These are phyloP conservation scores for Phytophthora quininea DNA, from an alignment of 352 stramenopile genomes.

Conservation along the genomic window DNA sequence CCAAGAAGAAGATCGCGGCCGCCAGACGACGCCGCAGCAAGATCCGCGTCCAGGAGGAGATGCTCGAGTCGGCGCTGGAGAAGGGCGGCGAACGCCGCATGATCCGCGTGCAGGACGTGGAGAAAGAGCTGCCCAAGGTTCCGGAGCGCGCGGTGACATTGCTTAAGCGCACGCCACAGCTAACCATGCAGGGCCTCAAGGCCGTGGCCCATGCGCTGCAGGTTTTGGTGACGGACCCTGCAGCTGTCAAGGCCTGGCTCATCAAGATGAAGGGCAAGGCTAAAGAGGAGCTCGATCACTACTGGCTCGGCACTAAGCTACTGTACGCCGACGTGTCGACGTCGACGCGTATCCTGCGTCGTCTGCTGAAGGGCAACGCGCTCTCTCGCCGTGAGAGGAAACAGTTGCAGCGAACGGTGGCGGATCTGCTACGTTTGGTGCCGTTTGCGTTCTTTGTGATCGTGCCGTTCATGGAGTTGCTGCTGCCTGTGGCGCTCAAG, in stretches of 20 bases:
- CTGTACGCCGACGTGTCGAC: slow-evolving; percentile 96
- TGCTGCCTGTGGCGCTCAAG: slow-evolving; percentile 97
- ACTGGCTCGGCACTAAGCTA: slow-evolving; percentile 97
- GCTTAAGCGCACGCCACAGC: slow-evolving; percentile 72
- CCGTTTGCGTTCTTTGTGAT: slow-evolving; percentile 98
- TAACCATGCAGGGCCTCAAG: slow-evolving; percentile 60
- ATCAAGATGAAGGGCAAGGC: slow-evolving; percentile 75
- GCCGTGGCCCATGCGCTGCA: slow-evolving; percentile 61
- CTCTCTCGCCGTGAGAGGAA: slow-evolving; percentile 96
- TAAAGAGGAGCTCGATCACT: slow-evolving; percentile 95
- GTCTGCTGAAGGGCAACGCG: slow-evolving; percentile 91
- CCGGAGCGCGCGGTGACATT: slow-evolving; percentile 68
- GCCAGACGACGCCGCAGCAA: slow-evolving; percentile 73
- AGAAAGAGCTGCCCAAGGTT: slow-evolving; percentile 79
- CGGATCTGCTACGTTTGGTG: slow-evolving; percentile 97
- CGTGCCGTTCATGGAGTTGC: slow-evolving; percentile 98
- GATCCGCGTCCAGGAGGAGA: slow-evolving; percentile 83
- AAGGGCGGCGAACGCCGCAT: slow-evolving; percentile 80
- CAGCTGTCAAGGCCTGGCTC: slow-evolving; percentile 65
- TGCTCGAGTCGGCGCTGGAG: slow-evolving; percentile 76
- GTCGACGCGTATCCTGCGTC: slow-evolving; percentile 91
- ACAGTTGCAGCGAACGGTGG: slow-evolving; percentile 96
- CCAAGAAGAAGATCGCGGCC: slow-evolving; percentile 83
- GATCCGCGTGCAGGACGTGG: slow-evolving; percentile 81
- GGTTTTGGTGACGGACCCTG: slow-evolving; percentile 68